Conservation (phyloP, 192 early-diverging fungal species). For the Linnemannia elongata region DNA sequence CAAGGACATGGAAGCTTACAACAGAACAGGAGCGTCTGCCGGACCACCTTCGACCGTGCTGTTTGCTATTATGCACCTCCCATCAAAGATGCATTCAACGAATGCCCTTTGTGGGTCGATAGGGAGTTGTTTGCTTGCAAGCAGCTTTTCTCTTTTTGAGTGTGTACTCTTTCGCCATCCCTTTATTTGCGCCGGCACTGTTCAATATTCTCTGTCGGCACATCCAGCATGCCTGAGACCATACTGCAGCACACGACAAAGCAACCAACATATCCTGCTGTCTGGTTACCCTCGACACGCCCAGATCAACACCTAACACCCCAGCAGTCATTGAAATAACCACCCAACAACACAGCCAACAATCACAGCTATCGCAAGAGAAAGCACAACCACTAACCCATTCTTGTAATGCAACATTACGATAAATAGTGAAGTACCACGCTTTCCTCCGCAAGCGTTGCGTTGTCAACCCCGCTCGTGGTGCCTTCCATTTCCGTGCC, state of each 20-base stretch:
- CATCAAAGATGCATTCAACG: not conserved
- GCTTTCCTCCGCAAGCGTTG: constrained; percentile 98
- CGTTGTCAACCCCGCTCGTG: constrained; percentile 95
- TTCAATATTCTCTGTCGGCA: not conserved
- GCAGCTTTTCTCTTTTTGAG: not conserved
- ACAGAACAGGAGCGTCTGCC: not conserved
- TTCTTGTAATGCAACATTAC: not conserved
- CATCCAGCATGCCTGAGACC: not conserved
- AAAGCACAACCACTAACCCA: not conserved
- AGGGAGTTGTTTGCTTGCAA: not conserved
- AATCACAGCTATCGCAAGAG: too few relatives aligned
- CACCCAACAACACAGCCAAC: not conserved
- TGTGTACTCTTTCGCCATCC: not conserved
- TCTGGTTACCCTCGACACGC: not conserved
- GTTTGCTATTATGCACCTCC: not conserved
- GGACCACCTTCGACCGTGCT: not conserved
- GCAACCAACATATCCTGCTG: not conserved
- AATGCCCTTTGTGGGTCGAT: not conserved
- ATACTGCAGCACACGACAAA: not conserved
- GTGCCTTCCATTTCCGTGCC: constrained; percentile 99
- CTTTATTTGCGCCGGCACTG: not conserved
- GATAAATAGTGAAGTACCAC: constrained; percentile 88
- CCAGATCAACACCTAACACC: not conserved
- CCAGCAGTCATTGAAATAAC: not conserved
- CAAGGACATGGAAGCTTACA: not conserved